These are phyloP conservation scores for Leccinum truebloodii DNA, from an alignment of 768 basidiomycete genomes.

Conservation along the genomic window DNA sequence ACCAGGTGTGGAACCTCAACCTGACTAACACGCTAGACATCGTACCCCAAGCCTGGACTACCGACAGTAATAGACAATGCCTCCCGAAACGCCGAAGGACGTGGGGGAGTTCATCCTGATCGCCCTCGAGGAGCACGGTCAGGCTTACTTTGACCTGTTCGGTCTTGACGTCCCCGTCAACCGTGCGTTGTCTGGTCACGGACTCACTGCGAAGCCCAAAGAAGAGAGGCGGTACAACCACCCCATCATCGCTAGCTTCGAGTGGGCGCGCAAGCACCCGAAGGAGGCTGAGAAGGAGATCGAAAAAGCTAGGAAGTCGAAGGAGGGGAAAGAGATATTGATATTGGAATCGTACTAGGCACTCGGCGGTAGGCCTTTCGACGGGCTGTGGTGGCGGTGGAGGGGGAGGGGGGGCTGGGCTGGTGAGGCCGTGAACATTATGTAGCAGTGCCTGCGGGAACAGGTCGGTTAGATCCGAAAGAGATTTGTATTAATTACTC, in stretches of 20 bases:
- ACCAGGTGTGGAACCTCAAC: constrained; percentile 18
- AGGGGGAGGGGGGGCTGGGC: too few species aligned
- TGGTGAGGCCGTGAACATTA: too few species aligned
- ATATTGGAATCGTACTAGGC: not conserved
- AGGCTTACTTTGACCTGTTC: not conserved
- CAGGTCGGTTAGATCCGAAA: too few species aligned
- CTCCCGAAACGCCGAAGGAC: too few species aligned
- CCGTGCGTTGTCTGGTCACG: not conserved
- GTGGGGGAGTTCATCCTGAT: too few species aligned
- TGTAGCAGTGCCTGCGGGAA: too few species aligned
- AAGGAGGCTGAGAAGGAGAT: not conserved
- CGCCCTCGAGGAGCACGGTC: not conserved
- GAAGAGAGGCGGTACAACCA: not conserved
- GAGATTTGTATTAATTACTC: too few species aligned
- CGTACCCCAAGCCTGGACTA: constrained; percentile 18
- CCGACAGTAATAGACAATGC: not conserved
- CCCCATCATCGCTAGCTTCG: not conserved
- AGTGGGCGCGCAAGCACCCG: not conserved
- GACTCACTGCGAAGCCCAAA: not conserved
- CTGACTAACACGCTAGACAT: constrained; percentile 12
- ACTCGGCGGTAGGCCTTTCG: too few species aligned
- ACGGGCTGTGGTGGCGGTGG: too few species aligned
- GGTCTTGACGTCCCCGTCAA: not conserved
- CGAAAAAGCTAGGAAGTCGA: not conserved
- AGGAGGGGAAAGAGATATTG: not conserved